Evolutionary conservation across 768 basidiomycete genomes (phyloP), one percentile per base, ranked within the genome.

Genomic region (Lentinula sp.): DNA sequence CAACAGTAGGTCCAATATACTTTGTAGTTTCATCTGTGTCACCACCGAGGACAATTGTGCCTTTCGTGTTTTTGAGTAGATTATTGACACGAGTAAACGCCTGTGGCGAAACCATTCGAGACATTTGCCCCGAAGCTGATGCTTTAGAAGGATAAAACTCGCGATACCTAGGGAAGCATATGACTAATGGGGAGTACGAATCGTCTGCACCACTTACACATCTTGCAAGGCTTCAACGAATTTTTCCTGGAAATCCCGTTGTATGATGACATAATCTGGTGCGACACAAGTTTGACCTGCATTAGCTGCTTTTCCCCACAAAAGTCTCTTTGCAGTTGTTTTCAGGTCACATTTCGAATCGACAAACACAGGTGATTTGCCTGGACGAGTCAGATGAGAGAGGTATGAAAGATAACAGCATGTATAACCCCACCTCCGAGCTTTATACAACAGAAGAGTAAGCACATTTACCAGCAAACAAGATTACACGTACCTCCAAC

Each of bases 271-370:
- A 52, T 77, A 80, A 65, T 82, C 80, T 2, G 80, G 80, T 4
- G 84, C 74, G n/a, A 86, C 75, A 63, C 91, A 92, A 1, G 84
- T 81, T 79, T 87, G 88, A 8, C 89, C 89, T 1, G 82, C 76
- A 63, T 91, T 90, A 61, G 72, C 76, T 8, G 74, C 73, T 70
- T 90, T 91, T 1, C 84, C 88, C 80, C 82, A 87, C 31, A 89
- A 70, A 37, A 88, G 78, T 7, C 89, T 80, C 66, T 80, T 83
- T 3, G 88, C 89, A 0, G 84, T 80, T 35, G 86, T 62, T 5
- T 77, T 71, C 64, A 85, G 64, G 66, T 84, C 74, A 45, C 78
- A 75, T 63, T 70, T 71, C 6, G 75, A 60, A 55, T 78, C 78
- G 43, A 86, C 69, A 23, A 83, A 61, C 2, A 77, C 80, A 2